phyloP scores from a whole-genome alignment of 495 filamentous ascomycete species.

The Ascodesmis nigricans region DNA sequence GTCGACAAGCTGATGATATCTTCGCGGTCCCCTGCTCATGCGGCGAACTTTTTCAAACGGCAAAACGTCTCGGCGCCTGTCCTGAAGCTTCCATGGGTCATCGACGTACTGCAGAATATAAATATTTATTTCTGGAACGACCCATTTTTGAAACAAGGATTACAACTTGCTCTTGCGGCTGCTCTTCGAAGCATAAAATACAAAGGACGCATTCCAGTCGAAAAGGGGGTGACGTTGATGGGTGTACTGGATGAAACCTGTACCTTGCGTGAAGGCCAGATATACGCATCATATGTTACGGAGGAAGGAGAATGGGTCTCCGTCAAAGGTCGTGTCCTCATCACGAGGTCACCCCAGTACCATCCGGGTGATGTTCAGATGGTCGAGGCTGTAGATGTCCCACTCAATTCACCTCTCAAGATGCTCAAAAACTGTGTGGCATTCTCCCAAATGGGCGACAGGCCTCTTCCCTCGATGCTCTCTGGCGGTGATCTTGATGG shows the following conservation, averaged over 20 bases:
- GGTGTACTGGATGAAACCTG: slow-evolving; percentile 71
- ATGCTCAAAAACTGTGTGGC: slow-evolving; percentile 49
- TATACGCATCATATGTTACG: slow-evolving; percentile 35
- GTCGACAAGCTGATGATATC: slow-evolving; percentile 35
- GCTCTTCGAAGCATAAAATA: slow-evolving; percentile 53
- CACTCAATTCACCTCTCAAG: slow-evolving; percentile 35
- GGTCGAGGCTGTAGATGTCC: slow-evolving; percentile 30
- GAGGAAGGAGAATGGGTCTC: slow-evolving; percentile 13
- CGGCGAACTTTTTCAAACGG: slow-evolving; percentile 36
- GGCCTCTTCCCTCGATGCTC: slow-evolving; percentile 55
- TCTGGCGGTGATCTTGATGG: slow-evolving; percentile 70
- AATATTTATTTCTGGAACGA: slow-evolving; percentile 41
- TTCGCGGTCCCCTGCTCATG: slow-evolving; percentile 32
- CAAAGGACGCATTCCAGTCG: slow-evolving; percentile 46
- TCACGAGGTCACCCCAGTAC: slow-evolving; percentile 53
- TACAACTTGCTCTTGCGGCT: slow-evolving; percentile 42
- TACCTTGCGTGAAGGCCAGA: slow-evolving; percentile 39
- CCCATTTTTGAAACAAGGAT: slow-evolving; percentile 36
- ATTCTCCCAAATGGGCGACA: slow-evolving; percentile 43
- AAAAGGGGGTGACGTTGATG: slow-evolving; percentile 45
- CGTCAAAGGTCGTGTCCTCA: slow-evolving; percentile 25
- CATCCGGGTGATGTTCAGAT: slow-evolving; percentile 58
- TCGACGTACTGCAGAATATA: slow-evolving; percentile 31
- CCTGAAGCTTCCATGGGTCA: slow-evolving; percentile 34
- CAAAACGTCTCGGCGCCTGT: slow-evolving; percentile 30